Base-by-base conservation (phyloP, 495 filamentous ascomycete genomes). In the Friedmanniomyces simplex region DNA sequence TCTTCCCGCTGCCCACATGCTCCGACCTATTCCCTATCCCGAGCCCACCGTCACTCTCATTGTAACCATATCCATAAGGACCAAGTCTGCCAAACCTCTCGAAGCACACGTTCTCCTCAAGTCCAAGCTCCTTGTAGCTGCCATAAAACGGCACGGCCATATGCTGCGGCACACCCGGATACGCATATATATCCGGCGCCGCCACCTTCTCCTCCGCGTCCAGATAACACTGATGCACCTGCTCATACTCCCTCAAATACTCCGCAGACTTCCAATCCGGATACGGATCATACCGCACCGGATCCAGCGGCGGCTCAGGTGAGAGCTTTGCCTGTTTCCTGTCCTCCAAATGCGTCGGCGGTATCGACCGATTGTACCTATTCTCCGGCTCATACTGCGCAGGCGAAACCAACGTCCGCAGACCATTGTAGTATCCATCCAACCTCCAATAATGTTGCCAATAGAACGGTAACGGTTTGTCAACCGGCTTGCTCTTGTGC, bases 101-200 rank as follows among this genome's bases (percentile, higher is more conserved):
- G 46, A 67, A 74, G 62, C 72, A 74, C 41, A 71, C 60, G 39
- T 70, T 64, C 11, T 71, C 63, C 16, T 54, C 50, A 22, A 74
- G 28, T 21, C 67, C 68, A 26, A 74, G 64, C 60, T 71, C 68
- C 42, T 63, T 58, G 50, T 71, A 66, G 2, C 67, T 69, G n/a
- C 72, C 72, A 47, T 67, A 70, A 24, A 67, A 66, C 4, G 71
- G 68, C 8, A 47, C 48, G 26, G 67, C 61, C 62, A 67, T 62
- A 61, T 73, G 61, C 54, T 73, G 69, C 3, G 72, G 72, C 32
- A 74, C 49, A 30, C 71, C 72, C 0, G 72, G 72, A 51, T 73
- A 74, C 2, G 64, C 72, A 55, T 68, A 72, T 37, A 73, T 64
- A 47, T 73, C 71, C 1, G 72, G 72, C 2, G 53, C 32, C 2